Evolutionary conservation across 805 yeast genomes (phyloP).

Genomic region (Saturnispora dispora): DNA sequence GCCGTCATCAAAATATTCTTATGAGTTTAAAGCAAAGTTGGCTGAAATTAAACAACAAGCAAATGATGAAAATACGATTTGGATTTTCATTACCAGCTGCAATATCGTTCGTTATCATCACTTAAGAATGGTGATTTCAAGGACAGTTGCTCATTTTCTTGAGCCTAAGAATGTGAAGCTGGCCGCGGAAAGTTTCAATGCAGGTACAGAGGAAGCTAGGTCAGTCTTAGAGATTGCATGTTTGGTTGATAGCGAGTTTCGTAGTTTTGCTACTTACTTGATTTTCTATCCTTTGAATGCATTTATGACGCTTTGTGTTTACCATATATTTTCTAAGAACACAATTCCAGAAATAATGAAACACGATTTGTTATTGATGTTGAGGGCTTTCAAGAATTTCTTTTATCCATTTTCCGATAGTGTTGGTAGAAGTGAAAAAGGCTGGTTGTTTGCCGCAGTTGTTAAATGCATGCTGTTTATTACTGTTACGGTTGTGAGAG

Average conservation of each 20-base stretch:
- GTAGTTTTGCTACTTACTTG: slow-evolving; percentile 16
- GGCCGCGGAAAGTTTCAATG: neutral
- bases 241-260: slow-evolving; percentile 10
- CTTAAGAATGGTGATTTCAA: slow-evolving; percentile 20
- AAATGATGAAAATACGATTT: slow-evolving; percentile 5
- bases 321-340: slow-evolving; percentile 18
- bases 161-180: neutral
- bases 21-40: slow-evolving; percentile 8
- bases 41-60: slow-evolving; percentile 4
- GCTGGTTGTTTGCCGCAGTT: slow-evolving; percentile 16
- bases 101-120: slow-evolving; percentile 23
- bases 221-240: slow-evolving; percentile 17
- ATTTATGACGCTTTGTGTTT: slow-evolving; percentile 23
- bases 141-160: slow-evolving; percentile 12
- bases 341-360: slow-evolving; percentile 6
- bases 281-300: slow-evolving; percentile 27
- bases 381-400: slow-evolving; percentile 14
- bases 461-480: slow-evolving; percentile 19
- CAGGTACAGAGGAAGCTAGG: slow-evolving; percentile 18
- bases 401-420: slow-evolving; percentile 10
- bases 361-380: slow-evolving; percentile 21
- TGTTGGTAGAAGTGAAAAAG: slow-evolving; percentile 11
- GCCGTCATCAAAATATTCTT: slow-evolving; percentile 12
- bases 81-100: slow-evolving; percentile 10
- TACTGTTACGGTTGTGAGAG: slow-evolving; percentile 9